Conservation (phyloP, 148 eudicot genomes). For the Vaccinium vitisidaea region DNA sequence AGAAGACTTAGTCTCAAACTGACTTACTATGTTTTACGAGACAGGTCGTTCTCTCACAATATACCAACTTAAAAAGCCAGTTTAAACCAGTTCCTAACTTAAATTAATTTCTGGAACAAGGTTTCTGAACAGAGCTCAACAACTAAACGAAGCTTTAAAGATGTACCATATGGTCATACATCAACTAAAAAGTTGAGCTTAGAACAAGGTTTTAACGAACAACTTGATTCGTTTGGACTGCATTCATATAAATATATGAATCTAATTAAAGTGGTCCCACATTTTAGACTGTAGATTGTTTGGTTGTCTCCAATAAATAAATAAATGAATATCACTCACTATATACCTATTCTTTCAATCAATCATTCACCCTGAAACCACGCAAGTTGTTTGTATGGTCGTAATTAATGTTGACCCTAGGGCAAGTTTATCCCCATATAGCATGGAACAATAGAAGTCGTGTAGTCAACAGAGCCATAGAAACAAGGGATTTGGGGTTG, state of each 20-base stretch:
- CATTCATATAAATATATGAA: neutral
- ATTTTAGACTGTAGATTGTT: neutral
- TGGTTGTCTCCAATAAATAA: neutral
- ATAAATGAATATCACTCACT: too few relatives aligned
- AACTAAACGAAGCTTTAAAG: neutral
- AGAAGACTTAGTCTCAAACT: too few relatives aligned
- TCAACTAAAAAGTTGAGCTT: neutral
- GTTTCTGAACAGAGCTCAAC: neutral
- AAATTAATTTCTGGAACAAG: too few relatives aligned
- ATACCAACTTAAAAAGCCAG: too few relatives aligned
- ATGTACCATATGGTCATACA: neutral
- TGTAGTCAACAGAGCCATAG: too few relatives aligned
- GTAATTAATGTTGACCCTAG: slow-evolving; percentile 5
- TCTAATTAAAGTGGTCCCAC: neutral
- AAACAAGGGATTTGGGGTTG: neutral
- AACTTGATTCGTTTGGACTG: neutral
- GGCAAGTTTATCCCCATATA: neutral
- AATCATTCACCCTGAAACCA: neutral
- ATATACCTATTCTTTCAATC: neutral
- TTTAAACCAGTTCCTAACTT: too few relatives aligned
- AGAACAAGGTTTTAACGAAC: neutral
- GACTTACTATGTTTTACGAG: too few relatives aligned
- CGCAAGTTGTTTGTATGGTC: neutral
- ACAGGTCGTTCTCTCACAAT: too few relatives aligned
- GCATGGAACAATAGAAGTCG: too few relatives aligned